Percentiles rank a stretch among this genome's conserved stretches.
Conservation (phyloP, 192 early-diverging fungal genomes). For the Backusella tarrabulga region DNA sequence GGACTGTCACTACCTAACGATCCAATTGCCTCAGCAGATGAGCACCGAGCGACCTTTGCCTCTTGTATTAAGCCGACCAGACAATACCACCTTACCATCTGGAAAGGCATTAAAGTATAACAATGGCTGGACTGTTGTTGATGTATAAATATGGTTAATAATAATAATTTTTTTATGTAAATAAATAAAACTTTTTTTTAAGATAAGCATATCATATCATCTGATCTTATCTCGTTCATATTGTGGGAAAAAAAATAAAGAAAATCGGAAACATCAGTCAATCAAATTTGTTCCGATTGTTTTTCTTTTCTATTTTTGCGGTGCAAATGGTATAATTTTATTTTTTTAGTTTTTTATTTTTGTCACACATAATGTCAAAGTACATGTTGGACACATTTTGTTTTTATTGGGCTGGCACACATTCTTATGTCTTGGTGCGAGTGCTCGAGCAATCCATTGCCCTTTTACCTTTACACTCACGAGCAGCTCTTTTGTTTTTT, state of each 20-base stretch:
- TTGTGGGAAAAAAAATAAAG: not conserved
- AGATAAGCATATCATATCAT: not conserved
- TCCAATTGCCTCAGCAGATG: not conserved
- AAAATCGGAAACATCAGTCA: not conserved
- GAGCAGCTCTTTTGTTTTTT: slow-evolving; percentile 15
- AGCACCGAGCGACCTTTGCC: not conserved
- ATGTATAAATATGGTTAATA: not conserved
- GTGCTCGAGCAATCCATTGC: slow-evolving; percentile 14
- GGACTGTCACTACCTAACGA: not conserved
- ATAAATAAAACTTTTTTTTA: slow-evolving; percentile 10
- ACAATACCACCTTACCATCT: not conserved
- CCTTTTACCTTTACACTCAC: not conserved
- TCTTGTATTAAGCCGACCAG: not conserved
- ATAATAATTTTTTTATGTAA: slow-evolving; percentile 6
- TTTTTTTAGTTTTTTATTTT: not conserved
- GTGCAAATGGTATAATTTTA: not conserved
- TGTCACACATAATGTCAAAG: slow-evolving; percentile 1
- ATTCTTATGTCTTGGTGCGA: slow-evolving; percentile 14
- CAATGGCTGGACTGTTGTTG: slow-evolving; percentile 6
- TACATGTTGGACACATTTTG: slow-evolving; percentile 20
- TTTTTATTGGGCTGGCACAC: slow-evolving; percentile 20
- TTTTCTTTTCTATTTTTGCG: not conserved
- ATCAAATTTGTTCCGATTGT: not conserved
- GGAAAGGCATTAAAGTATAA: not conserved
- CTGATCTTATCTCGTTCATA: not conserved